These are phyloP conservation scores for Curvularia verruculosa DNA, from an alignment of 2,329 filamentous ascomycete genomes.

Conservation along the genomic window DNA sequence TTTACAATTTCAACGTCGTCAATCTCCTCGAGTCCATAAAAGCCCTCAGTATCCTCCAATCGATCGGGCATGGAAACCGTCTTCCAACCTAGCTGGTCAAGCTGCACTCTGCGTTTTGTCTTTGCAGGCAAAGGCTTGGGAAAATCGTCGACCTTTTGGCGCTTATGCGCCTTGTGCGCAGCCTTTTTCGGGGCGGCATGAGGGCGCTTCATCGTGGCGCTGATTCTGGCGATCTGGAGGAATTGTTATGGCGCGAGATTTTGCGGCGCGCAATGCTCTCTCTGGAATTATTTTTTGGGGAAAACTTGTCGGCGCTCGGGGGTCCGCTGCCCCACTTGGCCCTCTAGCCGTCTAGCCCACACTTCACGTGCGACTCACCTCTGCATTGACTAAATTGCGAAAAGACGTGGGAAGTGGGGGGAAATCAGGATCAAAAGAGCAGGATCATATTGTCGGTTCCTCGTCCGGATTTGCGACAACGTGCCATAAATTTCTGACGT, in stretches of 20 bases:
- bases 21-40: constrained; percentile 89
- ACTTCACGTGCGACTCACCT: constrained; percentile 27
- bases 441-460: background rate
- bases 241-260: constrained; percentile 8
- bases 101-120: constrained; percentile 42
- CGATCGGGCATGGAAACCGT: constrained; percentile 73
- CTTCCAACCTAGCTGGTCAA: constrained; percentile 66
- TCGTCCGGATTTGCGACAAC: background rate
- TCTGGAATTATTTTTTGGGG: constrained; percentile 27
- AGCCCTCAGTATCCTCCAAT: constrained; percentile 88
- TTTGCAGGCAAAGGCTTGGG: constrained; percentile 21
- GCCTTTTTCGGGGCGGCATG: constrained; percentile 49
- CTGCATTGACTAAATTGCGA: constrained; percentile 12
- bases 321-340: constrained; percentile 28
- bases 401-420: background rate
- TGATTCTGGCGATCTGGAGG: constrained; percentile 4
- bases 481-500: background rate
- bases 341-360: constrained; percentile 32
- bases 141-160: constrained; percentile 48
- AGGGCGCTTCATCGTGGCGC: constrained; percentile 46
- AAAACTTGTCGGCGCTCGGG: constrained; percentile 34
- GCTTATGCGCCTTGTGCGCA: constrained; percentile 51
- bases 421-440: background rate
- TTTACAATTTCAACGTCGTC: constrained; percentile 86
- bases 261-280: constrained; percentile 6